phyloP scores from a whole-genome alignment of 371 early-diverging fungal genomes.

The Mycotypha africana region DNA sequence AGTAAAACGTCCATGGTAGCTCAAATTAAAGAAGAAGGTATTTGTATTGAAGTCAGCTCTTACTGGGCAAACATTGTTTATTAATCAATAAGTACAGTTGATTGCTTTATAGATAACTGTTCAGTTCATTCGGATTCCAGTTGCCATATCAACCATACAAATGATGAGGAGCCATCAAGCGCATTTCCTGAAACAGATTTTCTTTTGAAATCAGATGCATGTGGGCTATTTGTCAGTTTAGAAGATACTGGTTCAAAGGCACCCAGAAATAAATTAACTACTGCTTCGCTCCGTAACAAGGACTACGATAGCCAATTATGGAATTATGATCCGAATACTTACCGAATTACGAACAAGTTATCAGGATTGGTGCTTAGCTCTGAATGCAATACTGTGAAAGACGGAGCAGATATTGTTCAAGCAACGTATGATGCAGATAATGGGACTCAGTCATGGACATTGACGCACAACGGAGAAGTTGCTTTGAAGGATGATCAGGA shows the following conservation, averaged over 20 bases:
- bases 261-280: slow-evolving; percentile 22
- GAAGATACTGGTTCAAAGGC: slow-evolving; percentile 16
- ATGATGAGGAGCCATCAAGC: too few relatives aligned
- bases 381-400: slow-evolving; percentile 29
- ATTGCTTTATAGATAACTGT: too few relatives aligned
- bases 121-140: too few relatives aligned
- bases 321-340: slow-evolving; percentile 37
- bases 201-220: slow-evolving; percentile 34
- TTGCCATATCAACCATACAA: too few relatives aligned
- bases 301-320: slow-evolving; percentile 47
- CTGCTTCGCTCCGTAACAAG: slow-evolving; percentile 26
- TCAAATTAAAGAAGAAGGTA: slow-evolving; percentile 39
- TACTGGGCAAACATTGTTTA: too few relatives aligned
- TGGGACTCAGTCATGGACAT: slow-evolving; percentile 33
- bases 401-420: slow-evolving; percentile 43
- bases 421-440: slow-evolving; percentile 15
- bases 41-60: too few relatives aligned
- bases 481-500: slow-evolving; percentile 30
- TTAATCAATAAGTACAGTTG: too few relatives aligned
- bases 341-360: slow-evolving; percentile 39
- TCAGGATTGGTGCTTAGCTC: slow-evolving; percentile 47
- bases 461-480: slow-evolving; percentile 32
- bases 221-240: slow-evolving; percentile 27
- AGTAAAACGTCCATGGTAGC: too few relatives aligned
- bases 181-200: slow-evolving; percentile 36